phyloP scores from a whole-genome alignment of 805 yeast genomes.

The Candida sonorensis region DNA sequence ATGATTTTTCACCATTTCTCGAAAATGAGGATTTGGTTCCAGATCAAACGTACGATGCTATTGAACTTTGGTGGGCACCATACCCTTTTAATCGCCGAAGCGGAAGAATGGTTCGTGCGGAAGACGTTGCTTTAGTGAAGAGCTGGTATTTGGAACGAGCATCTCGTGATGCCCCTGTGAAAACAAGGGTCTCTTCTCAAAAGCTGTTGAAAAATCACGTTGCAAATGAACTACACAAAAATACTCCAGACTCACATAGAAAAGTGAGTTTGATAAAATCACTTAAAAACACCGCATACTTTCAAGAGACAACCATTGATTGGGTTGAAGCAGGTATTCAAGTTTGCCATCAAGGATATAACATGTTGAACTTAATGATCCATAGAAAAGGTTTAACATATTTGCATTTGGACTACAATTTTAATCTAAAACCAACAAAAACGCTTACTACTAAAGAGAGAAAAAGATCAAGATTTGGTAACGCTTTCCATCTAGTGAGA shows the following conservation, averaged over 20 bases:
- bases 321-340: constrained; percentile 99
- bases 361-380: constrained; percentile 82
- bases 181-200: constrained; percentile 83
- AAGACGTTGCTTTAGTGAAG: constrained; percentile 83
- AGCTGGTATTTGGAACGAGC: constrained; percentile 73
- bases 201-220: constrained; percentile 75
- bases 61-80: constrained; percentile 74
- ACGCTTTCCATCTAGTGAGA: constrained; percentile 89
- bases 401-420: constrained; percentile 90
- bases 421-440: constrained; percentile 92
- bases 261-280: constrained; percentile 57
- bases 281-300: constrained; percentile 74
- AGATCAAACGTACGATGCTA: constrained; percentile 46
- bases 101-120: constrained; percentile 72
- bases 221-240: constrained; percentile 58
- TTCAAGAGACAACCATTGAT: constrained; percentile 86
- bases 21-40: constrained; percentile 36
- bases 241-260: constrained; percentile 33
- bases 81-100: constrained; percentile 75
- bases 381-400: constrained; percentile 90
- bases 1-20: constrained; percentile 46
- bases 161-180: constrained; percentile 52
- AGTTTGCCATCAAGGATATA: constrained; percentile 87
- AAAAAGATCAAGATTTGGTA: constrained; percentile 91
- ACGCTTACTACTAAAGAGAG: constrained; percentile 95